Evolutionary conservation across 2,329 filamentous ascomycete species (phyloP).

Genomic region (Orbilia quercus): DNA sequence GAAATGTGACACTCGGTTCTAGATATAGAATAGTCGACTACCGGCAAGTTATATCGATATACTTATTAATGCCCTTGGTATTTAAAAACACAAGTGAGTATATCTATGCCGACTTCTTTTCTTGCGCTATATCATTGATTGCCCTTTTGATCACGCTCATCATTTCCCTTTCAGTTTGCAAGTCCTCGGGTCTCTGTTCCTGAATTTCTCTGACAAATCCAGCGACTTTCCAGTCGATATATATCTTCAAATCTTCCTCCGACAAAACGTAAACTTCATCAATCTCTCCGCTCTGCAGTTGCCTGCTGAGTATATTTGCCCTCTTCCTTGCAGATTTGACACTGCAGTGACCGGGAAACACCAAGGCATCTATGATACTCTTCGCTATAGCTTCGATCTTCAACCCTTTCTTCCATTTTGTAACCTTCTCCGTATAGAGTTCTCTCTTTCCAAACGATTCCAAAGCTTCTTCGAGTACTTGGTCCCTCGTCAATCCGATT

Average conservation of each 20-base stretch:
- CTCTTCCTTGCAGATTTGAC: constrained; percentile 62
- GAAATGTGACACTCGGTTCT: too few species aligned
- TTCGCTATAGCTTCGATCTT: constrained; percentile 66
- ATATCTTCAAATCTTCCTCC: constrained; percentile 63
- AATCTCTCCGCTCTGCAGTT: constrained; percentile 60
- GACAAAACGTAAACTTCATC: constrained; percentile 65
- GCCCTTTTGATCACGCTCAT: not conserved
- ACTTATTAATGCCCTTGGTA: too few species aligned
- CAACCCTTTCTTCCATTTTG: constrained; percentile 64
- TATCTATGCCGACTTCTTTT: not conserved
- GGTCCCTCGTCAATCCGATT: constrained; percentile 57
- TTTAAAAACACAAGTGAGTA: too few species aligned
- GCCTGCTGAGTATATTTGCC: constrained; percentile 66
- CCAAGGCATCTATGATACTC: constrained; percentile 64
- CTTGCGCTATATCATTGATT: not conserved
- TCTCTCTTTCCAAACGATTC: constrained; percentile 65
- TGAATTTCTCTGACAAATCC: constrained; percentile 61
- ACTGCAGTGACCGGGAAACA: constrained; percentile 59
- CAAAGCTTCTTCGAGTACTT: constrained; percentile 69
- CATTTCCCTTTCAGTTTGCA: not conserved
- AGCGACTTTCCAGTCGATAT: constrained; percentile 64
- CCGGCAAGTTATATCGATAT: too few species aligned
- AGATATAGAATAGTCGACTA: too few species aligned
- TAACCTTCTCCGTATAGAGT: constrained; percentile 66
- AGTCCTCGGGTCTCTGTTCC: not conserved